Evolutionary conservation across 2,329 filamentous ascomycete genomes (phyloP).

Genomic region (Pyrenophora seminiperda): DNA sequence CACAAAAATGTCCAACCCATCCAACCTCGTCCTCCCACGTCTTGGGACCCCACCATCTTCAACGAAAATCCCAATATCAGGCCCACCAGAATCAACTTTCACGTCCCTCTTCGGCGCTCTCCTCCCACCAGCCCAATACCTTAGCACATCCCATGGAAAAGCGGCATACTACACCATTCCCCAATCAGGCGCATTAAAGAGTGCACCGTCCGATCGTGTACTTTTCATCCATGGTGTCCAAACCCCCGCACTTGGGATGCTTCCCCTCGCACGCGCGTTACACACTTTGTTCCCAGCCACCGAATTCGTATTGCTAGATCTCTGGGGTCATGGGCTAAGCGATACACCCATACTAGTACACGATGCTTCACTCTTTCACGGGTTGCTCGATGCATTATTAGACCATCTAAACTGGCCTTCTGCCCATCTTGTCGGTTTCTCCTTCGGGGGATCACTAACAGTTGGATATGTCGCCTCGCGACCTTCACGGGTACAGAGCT

Average conservation of each 20-base stretch:
- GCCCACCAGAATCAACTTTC: slow-evolving; percentile 48
- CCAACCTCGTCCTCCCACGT: slow-evolving; percentile 32
- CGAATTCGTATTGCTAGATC: slow-evolving; percentile 54
- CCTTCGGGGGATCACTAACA: slow-evolving; percentile 54
- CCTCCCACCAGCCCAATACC: slow-evolving; percentile 47
- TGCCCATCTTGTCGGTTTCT: slow-evolving; percentile 57
- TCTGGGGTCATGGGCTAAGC: slow-evolving; percentile 61
- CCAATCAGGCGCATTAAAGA: too few species aligned
- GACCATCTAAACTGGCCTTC: slow-evolving; percentile 50
- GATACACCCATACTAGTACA: slow-evolving; percentile 55
- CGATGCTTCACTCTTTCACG: slow-evolving; percentile 51
- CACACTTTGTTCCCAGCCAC: slow-evolving; percentile 44
- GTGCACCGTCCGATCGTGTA: slow-evolving; percentile 39
- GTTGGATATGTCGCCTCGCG: slow-evolving; percentile 48
- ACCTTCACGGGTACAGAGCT: slow-evolving; percentile 38
- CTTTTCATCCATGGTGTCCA: slow-evolving; percentile 59
- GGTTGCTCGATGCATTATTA: slow-evolving; percentile 50
- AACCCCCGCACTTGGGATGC: slow-evolving; percentile 57
- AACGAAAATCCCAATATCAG: slow-evolving; percentile 38
- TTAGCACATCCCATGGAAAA: slow-evolving; percentile 42
- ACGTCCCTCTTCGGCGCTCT: slow-evolving; percentile 47
- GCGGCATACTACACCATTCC: slow-evolving; percentile 51
- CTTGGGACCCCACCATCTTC: slow-evolving; percentile 17
- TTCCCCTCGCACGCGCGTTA: slow-evolving; percentile 50
- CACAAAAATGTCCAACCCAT: not conserved